phyloP scores from a whole-genome alignment of 306 rosid species.

The Sicyos baderoa region DNA sequence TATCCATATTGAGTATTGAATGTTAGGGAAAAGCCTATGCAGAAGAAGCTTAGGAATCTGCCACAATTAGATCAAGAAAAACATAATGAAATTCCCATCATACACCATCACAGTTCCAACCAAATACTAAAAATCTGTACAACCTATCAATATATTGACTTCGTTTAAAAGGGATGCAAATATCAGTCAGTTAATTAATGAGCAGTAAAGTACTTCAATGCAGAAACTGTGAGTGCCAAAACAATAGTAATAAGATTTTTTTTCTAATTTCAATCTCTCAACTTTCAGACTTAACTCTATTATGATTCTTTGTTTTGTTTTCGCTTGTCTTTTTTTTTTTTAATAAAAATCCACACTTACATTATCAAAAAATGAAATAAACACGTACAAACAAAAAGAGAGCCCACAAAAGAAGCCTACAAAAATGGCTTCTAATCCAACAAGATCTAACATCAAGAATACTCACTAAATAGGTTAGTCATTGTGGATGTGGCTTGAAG shows the following conservation, averaged over 20 bases:
- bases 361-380: no score
- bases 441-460: no score
- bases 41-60: conserved; percentile 96
- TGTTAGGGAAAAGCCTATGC: conserved; percentile 88
- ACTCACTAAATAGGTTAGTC: no score
- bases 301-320: background rate
- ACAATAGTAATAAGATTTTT: background rate
- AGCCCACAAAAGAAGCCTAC: no score
- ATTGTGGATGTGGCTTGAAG: no score
- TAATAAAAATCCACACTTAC: no score
- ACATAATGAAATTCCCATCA: background rate
- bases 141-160: background rate
- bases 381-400: no score
- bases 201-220: background rate
- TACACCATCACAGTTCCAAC: conserved; percentile 6
- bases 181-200: background rate
- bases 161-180: background rate
- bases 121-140: conserved; percentile 12
- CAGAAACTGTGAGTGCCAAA: background rate
- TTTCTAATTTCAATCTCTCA: background rate
- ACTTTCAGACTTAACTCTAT: background rate
- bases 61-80: conserved; percentile 11
- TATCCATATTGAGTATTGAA: conserved; percentile 82
- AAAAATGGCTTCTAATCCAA: no score
- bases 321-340: no score